Conservation (phyloP, 139 green algal species). For the Picochlorum sp. region DNA sequence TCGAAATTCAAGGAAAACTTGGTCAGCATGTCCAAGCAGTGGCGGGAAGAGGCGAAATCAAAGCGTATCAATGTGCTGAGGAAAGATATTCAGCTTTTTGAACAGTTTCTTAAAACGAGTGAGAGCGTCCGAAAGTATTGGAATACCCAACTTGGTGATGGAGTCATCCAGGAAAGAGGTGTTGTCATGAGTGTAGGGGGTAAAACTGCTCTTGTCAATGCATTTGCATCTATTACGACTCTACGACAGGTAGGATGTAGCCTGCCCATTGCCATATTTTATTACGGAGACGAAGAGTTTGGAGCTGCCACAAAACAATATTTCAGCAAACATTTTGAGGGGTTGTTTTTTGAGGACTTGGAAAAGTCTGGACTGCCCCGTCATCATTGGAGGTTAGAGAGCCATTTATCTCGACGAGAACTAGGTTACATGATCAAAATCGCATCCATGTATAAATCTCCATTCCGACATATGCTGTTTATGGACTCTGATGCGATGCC, state of each 20-base stretch:
- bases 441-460: constrained; percentile 12
- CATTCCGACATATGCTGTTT: constrained; percentile 18
- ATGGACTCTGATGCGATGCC: constrained; percentile 28
- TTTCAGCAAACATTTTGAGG: background rate
- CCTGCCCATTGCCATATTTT: constrained; percentile 16
- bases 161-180: too few species aligned
- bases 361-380: background rate
- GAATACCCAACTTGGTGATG: too few species aligned
- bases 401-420: background rate
- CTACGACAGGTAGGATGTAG: constrained; percentile 14
- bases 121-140: too few species aligned
- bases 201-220: constrained; percentile 4
- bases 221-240: constrained; percentile 12
- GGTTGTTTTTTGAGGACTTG: background rate
- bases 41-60: too few species aligned
- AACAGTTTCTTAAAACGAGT: too few species aligned
- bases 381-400: constrained; percentile 1
- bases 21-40: too few species aligned
- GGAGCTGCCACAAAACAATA: background rate
- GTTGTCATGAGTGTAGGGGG: background rate
- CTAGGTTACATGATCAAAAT: constrained; percentile 23
- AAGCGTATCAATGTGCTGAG: too few species aligned
- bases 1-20: too few species aligned
- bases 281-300: constrained; percentile 8
- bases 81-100: too few species aligned